These are phyloP conservation scores for Arctium minus DNA, from an alignment of 129 eudicot species.

Conservation along the genomic window DNA sequence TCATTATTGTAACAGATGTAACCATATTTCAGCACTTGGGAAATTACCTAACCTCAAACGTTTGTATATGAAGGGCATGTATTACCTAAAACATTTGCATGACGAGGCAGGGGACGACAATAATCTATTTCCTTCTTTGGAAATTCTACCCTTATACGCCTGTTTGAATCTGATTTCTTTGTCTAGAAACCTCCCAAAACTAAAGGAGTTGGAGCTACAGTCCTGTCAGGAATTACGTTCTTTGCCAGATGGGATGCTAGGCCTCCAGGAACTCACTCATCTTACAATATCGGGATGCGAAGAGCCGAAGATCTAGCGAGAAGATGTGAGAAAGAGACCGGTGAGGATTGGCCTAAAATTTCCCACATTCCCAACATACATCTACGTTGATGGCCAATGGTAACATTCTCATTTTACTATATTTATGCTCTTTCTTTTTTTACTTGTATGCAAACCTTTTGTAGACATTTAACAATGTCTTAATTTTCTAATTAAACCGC, in stretches of 20 bases:
- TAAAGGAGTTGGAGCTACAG: not conserved
- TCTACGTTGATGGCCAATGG: too few species aligned
- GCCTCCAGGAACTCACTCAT: not conserved
- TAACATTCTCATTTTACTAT: too few species aligned
- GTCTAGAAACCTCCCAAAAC: constrained; percentile 7
- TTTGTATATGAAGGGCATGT: not conserved
- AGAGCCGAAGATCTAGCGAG: not conserved
- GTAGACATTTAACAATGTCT: too few species aligned
- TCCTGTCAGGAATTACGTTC: not conserved
- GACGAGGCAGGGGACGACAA: not conserved
- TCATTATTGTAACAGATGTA: not conserved
- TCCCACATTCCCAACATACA: constrained; percentile 4
- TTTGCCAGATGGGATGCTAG: constrained; percentile 2
- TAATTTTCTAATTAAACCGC: too few species aligned
- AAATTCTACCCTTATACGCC: not conserved
- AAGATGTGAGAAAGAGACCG: constrained; percentile 3
- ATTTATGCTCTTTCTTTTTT: too few species aligned
- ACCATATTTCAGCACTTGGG: not conserved
- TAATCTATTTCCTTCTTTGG: not conserved
- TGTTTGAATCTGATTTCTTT: not conserved
- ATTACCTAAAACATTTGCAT: not conserved
- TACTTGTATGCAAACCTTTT: too few species aligned
- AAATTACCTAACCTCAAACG: not conserved
- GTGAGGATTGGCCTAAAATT: constrained; percentile 13
- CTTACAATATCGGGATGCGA: not conserved